Conservation (phyloP, 164 flowering plant species). For the Warburgia ugandensis region DNA sequence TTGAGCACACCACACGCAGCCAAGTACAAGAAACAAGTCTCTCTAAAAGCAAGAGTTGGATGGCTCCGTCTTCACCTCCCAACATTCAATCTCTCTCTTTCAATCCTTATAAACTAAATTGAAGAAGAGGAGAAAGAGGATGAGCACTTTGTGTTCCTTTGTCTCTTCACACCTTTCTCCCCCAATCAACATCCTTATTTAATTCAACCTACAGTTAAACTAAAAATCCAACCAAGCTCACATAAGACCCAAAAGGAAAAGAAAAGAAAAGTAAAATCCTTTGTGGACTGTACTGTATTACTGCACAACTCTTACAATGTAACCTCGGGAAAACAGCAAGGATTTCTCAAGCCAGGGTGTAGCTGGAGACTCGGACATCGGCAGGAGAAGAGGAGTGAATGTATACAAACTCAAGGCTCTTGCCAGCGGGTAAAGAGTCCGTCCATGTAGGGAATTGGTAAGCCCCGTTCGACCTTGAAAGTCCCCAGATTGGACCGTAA, state of each 20-base stretch:
- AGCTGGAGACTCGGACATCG: conserved; percentile 44
- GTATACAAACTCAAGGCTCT: conserved; percentile 77
- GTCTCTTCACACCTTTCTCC: conserved; percentile 92
- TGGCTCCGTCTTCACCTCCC: too few relatives aligned
- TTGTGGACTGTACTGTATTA: conserved; percentile 31
- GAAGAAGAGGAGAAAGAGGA: conserved; percentile 79
- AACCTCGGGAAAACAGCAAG: conserved; percentile 14
- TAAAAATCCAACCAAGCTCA: conserved; percentile 13
- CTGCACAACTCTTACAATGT: conserved; percentile 41
- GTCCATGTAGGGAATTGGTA: conserved; percentile 65
- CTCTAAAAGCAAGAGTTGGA: too few relatives aligned
- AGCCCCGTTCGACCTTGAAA: conserved; percentile 31
- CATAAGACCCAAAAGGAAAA: conserved; percentile 15
- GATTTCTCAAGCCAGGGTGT: conserved; percentile 36
- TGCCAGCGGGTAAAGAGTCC: conserved; percentile 47
- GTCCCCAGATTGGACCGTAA: conserved; percentile 88
- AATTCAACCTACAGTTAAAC: conserved; percentile 5
- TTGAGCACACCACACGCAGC: too few relatives aligned
- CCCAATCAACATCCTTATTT: conserved; percentile 30
- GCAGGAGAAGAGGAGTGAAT: conserved; percentile 62
- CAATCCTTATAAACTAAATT: too few relatives aligned
- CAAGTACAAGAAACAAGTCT: too few relatives aligned
- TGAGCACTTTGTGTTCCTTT: conserved; percentile 55
- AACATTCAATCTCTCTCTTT: too few relatives aligned
- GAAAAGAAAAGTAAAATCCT: conserved; percentile 8